phyloP scores from a whole-genome alignment of 1,139 yeast genomes.

The Suhomyces bolitotheri region DNA sequence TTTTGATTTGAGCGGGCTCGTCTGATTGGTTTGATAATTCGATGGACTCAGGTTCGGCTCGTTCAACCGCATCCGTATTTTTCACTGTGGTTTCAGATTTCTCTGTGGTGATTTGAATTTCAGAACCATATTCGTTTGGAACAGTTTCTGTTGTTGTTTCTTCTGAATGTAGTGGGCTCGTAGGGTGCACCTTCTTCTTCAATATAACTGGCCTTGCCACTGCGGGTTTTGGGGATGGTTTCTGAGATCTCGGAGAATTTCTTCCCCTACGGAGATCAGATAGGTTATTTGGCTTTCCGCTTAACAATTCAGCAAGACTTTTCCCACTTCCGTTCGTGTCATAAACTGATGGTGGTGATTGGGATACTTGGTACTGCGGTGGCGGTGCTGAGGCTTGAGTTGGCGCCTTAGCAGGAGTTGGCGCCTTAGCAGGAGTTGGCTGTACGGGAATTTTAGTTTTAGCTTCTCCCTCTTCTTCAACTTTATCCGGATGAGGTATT shows the following conservation, averaged over 20 bases:
- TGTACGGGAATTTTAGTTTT: slow-evolving; percentile 9
- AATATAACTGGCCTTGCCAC: slow-evolving; percentile 39
- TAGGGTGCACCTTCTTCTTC: slow-evolving; percentile 33
- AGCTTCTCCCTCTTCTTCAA: too few species aligned
- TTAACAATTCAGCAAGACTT: slow-evolving; percentile 44
- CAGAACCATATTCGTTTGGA: too few species aligned
- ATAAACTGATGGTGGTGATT: slow-evolving; percentile 18
- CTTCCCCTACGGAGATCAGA: slow-evolving; percentile 12
- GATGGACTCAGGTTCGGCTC: too few species aligned
- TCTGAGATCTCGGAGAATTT: slow-evolving; percentile 20
- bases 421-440: slow-evolving; percentile 9
- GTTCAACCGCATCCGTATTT: too few species aligned
- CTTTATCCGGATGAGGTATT: neutral
- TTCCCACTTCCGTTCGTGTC: slow-evolving; percentile 24
- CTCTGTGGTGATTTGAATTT: too few species aligned
- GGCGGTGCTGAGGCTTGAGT: neutral
- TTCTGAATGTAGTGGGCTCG: slow-evolving; percentile 7
- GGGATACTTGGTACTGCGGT: slow-evolving; percentile 4
- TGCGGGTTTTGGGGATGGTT: slow-evolving; percentile 28
- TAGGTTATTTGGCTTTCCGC: slow-evolving; percentile 19
- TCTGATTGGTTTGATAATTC: too few species aligned
- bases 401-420: slow-evolving; percentile 10
- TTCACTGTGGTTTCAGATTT: too few species aligned
- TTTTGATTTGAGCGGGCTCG: too few species aligned
- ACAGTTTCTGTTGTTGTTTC: too few species aligned